Evolutionary conservation across 2,329 filamentous ascomycete species (phyloP).

Genomic region (Fusarium azukiicola): DNA sequence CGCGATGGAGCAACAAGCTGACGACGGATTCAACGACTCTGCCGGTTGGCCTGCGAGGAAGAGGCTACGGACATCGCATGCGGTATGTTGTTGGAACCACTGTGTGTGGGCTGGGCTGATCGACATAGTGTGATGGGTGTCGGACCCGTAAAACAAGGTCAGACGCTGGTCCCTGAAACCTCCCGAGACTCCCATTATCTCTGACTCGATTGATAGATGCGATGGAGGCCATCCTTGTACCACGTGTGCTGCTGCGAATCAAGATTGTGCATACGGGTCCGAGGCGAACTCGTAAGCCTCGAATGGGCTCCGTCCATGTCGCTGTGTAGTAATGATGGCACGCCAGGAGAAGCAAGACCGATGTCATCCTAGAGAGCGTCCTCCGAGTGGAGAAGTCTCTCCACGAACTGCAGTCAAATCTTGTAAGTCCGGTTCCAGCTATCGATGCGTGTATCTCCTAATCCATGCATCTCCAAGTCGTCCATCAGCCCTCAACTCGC

Average conservation of each 20-base stretch:
- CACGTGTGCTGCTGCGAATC: slow-evolving; percentile 60
- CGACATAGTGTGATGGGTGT: slow-evolving; percentile 69
- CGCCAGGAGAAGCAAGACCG: slow-evolving; percentile 70
- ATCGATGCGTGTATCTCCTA: background rate
- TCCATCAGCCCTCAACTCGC: slow-evolving; percentile 33
- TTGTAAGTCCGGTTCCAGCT: slow-evolving; percentile 56
- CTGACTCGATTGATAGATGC: slow-evolving; percentile 61
- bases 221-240: slow-evolving; percentile 71
- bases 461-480: slow-evolving; percentile 10
- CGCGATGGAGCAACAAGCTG: slow-evolving; percentile 54
- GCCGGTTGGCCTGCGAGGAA: slow-evolving; percentile 61
- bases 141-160: slow-evolving; percentile 71
- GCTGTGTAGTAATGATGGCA: slow-evolving; percentile 24
- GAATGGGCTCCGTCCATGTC: background rate
- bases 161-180: slow-evolving; percentile 14
- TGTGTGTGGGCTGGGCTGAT: background rate
- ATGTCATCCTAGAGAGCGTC: slow-evolving; percentile 73
- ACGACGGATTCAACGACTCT: slow-evolving; percentile 46
- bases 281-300: slow-evolving; percentile 67
- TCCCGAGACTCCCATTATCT: slow-evolving; percentile 1
- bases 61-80: slow-evolving; percentile 66
- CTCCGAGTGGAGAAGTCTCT: slow-evolving; percentile 70
- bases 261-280: slow-evolving; percentile 66
- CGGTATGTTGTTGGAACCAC: slow-evolving; percentile 55
- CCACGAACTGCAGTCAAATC: slow-evolving; percentile 66